These are phyloP conservation scores for Xylaria longipes DNA, from an alignment of 495 filamentous ascomycete species.

Conservation along the genomic window DNA sequence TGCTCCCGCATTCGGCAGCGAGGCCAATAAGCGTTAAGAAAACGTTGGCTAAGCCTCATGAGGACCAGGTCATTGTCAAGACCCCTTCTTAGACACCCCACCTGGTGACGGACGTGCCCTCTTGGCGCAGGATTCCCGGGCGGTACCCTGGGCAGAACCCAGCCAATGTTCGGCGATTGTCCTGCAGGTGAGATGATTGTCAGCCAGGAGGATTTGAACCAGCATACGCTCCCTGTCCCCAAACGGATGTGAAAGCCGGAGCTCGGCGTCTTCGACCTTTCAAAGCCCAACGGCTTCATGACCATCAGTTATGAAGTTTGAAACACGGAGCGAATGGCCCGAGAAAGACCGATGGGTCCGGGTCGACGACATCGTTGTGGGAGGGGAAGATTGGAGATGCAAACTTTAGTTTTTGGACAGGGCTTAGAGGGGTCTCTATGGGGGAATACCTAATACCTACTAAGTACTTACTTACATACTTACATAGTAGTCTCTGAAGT, in stretches of 20 bases:
- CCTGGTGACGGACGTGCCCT: slow-evolving; percentile 11
- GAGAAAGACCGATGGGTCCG: slow-evolving; percentile 1
- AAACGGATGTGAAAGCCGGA: slow-evolving; percentile 14
- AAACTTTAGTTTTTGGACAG: background rate
- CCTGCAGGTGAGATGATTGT: slow-evolving; percentile 20
- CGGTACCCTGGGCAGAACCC: slow-evolving; percentile 18
- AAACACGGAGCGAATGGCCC: slow-evolving; percentile 17
- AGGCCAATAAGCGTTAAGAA: slow-evolving; percentile 15
- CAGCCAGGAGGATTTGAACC: slow-evolving; percentile 22
- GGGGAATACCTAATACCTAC: background rate
- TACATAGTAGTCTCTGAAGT: background rate
- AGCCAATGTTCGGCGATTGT: slow-evolving; percentile 13
- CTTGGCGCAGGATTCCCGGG: slow-evolving; percentile 20
- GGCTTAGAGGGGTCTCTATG: background rate
- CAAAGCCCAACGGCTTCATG: background rate
- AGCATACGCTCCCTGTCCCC: slow-evolving; percentile 19
- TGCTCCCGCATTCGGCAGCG: slow-evolving; percentile 15
- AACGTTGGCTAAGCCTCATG: slow-evolving; percentile 23
- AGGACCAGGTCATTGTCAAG: slow-evolving; percentile 6
- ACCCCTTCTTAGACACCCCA: slow-evolving; percentile 8
- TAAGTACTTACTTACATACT: background rate
- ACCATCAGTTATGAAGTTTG: background rate
- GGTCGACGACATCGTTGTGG: background rate
- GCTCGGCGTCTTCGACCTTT: background rate
- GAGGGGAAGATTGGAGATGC: background rate